phyloP scores from a whole-genome alignment of 306 rosid genomes.

The Vicia sativa region DNA sequence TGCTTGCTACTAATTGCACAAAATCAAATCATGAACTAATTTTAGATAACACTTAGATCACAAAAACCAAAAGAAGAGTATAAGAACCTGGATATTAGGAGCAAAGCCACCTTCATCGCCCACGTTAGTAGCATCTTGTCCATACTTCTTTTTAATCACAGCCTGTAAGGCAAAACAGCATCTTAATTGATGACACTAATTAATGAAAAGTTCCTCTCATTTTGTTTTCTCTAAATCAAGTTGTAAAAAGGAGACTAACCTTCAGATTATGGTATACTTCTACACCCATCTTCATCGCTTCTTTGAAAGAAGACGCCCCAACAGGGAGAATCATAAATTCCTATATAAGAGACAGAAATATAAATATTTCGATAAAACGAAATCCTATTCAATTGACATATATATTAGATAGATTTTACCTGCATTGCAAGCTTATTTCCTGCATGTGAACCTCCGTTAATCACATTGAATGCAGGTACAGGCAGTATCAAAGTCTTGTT shows the following conservation, averaged over 20 bases:
- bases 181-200: conserved; percentile 7
- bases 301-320: conserved; percentile 93
- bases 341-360: conserved; percentile 45
- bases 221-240: neutral
- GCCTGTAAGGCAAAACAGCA: conserved; percentile 50
- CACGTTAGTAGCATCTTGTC: conserved; percentile 96
- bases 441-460: conserved; percentile 97
- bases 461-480: conserved; percentile 96
- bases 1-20: neutral
- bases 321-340: conserved; percentile 98
- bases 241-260: conserved; percentile 44
- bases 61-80: conserved; percentile 6
- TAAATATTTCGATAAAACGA: neutral
- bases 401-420: conserved; percentile 44
- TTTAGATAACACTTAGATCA: conserved; percentile 16
- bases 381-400: neutral
- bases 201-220: neutral
- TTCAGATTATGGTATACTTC: conserved; percentile 96
- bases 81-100: conserved; percentile 89
- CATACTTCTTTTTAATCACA: conserved; percentile 96
- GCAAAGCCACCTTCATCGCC: conserved; percentile 99
- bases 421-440: conserved; percentile 99
- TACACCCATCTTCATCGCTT: conserved; percentile 99
- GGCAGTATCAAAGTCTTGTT: conserved; percentile 87
- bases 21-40: conserved; percentile 14